A percentile compares a stretch with the other conserved stretches of the same genome.
Conservation (phyloP, 2,329 filamentous ascomycete genomes). For the Penicillium nordicum region DNA sequence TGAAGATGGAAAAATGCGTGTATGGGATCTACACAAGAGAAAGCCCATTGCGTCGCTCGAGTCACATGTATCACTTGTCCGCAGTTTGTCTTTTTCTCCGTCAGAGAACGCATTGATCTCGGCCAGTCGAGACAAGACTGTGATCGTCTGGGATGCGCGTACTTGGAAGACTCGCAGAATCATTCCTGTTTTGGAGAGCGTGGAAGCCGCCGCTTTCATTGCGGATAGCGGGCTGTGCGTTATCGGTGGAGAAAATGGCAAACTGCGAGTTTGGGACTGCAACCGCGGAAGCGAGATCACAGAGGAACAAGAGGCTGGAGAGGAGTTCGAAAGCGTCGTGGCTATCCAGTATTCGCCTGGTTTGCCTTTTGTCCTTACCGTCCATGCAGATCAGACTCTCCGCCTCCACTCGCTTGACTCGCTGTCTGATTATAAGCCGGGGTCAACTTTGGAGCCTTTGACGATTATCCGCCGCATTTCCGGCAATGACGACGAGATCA, state of each 20-base stretch:
- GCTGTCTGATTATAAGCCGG: conserved; percentile 34
- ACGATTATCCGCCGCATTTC: conserved; percentile 74
- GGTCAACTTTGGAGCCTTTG: conserved; percentile 54
- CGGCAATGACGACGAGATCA: conserved; percentile 95
- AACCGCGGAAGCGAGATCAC: conserved; percentile 76
- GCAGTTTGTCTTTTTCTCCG: conserved; percentile 75
- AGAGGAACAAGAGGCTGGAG: conserved; percentile 61
- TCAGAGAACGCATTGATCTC: conserved; percentile 74
- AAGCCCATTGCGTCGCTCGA: conserved; percentile 74
- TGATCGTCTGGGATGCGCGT: conserved; percentile 83
- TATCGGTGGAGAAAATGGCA: conserved; percentile 80
- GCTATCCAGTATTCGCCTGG: conserved; percentile 64
- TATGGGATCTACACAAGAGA: conserved; percentile 88
- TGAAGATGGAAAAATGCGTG: conserved; percentile 85
- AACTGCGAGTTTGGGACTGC: conserved; percentile 78
- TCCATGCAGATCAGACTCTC: conserved; percentile 87
- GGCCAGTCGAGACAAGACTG: conserved; percentile 86
- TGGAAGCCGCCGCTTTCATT: conserved; percentile 81
- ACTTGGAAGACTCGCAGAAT: conserved; percentile 82
- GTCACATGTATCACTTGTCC: conserved; percentile 93
- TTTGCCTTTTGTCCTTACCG: conserved; percentile 69
- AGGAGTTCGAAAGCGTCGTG: conserved; percentile 66
- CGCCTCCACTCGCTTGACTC: conserved; percentile 62
- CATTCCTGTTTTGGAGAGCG: conserved; percentile 76
- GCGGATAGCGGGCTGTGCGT: conserved; percentile 68